Conservation (phyloP, 345 rosid genomes). For the Melastoma malabathricum region DNA sequence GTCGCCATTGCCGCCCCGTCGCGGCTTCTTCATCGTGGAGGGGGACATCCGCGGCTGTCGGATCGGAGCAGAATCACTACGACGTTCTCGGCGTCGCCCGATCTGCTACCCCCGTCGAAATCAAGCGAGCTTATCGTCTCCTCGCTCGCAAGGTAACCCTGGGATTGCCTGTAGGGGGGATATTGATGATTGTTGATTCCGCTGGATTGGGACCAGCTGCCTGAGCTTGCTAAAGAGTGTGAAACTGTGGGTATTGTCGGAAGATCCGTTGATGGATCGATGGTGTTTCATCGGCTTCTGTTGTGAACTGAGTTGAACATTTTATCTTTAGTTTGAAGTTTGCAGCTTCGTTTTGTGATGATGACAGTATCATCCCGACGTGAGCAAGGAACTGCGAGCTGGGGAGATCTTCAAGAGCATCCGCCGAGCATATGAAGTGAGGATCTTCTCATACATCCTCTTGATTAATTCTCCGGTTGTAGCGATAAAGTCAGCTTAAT, state of each 20-base stretch:
- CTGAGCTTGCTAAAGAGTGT: not conserved
- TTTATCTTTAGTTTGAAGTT: too few species aligned
- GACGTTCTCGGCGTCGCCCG: slow-evolving; percentile 54
- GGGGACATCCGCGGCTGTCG: slow-evolving; percentile 20
- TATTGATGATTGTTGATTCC: too few species aligned
- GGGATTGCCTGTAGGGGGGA: too few species aligned
- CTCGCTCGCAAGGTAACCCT: slow-evolving; percentile 73
- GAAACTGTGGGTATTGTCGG: not conserved
- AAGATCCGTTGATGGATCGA: not conserved
- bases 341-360: not conserved
- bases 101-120: slow-evolving; percentile 45
- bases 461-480: not conserved
- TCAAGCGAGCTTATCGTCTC: slow-evolving; percentile 71
- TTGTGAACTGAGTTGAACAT: too few species aligned
- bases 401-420: slow-evolving; percentile 69
- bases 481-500: not conserved
- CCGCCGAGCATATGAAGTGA: slow-evolving; percentile 64
- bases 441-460: slow-evolving; percentile 14
- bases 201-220: not conserved
- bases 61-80: slow-evolving; percentile 51
- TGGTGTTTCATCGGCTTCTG: not conserved
- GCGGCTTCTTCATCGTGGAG: slow-evolving; percentile 22
- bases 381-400: slow-evolving; percentile 55
- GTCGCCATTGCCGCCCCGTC: slow-evolving; percentile 18
- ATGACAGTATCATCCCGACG: slow-evolving; percentile 80